A percentile compares a stretch with the other conserved stretches of the same genome.
Conservation (phyloP, 805 yeast genomes). For the Candida qinlingensis region DNA sequence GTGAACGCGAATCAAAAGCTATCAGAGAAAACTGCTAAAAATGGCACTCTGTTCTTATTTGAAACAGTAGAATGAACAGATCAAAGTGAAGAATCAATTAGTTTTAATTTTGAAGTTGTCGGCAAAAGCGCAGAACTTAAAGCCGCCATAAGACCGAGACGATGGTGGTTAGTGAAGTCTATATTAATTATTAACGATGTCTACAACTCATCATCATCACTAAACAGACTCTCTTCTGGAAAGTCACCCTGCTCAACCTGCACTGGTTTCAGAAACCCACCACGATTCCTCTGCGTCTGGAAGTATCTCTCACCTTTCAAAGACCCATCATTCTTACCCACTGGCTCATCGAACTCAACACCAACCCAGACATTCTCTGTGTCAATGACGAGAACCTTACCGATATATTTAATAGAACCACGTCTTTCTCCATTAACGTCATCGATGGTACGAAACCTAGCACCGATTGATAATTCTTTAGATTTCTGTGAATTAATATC, state of each 20-base stretch:
- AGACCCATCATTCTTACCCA: slow-evolving; percentile 81
- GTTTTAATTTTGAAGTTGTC: not conserved
- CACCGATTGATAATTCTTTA: slow-evolving; percentile 37
- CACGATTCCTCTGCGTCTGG: slow-evolving; percentile 50
- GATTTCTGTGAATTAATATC: slow-evolving; percentile 29
- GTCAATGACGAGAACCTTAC: slow-evolving; percentile 58
- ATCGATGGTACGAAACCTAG: slow-evolving; percentile 48
- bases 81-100: not conserved
- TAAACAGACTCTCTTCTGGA: slow-evolving; percentile 42
- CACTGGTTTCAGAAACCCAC: slow-evolving; percentile 72
- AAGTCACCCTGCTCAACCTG: slow-evolving; percentile 67
- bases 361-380: slow-evolving; percentile 68
- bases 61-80: no score
- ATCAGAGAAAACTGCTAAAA: no score
- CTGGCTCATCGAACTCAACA: slow-evolving; percentile 77
- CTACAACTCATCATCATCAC: slow-evolving; percentile 38
- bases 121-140: not conserved
- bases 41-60: no score
- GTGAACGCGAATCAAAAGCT: no score
- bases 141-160: not conserved
- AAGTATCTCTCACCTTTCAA: slow-evolving; percentile 60
- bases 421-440: slow-evolving; percentile 47
- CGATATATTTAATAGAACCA: slow-evolving; percentile 70
- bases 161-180: no score
- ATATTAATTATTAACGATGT: no score